Percentiles rank a stretch among this genome's conserved stretches.
phyloP scores from a whole-genome alignment of 2,329 filamentous ascomycete genomes.

The Xylariaceae sp. region DNA sequence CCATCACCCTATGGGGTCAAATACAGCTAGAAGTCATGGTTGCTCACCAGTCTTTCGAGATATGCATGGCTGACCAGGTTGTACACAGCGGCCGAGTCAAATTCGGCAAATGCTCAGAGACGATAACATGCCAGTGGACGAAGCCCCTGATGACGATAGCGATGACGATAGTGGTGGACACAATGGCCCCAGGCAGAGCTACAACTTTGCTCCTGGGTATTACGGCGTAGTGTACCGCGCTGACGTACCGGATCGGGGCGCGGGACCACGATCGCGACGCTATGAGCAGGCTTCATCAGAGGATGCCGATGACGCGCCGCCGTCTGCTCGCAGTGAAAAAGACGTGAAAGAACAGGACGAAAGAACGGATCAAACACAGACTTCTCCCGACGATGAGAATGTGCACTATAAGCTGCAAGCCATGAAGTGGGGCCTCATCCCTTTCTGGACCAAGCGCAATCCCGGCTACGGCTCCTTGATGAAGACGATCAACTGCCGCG shows the following conservation, averaged over 20 bases:
- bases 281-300: slow-evolving; percentile 17
- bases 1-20: background rate
- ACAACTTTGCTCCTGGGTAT: slow-evolving; percentile 89
- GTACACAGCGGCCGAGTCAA: slow-evolving; percentile 65
- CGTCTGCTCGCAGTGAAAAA: background rate
- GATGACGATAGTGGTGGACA: slow-evolving; percentile 1
- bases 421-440: slow-evolving; percentile 95
- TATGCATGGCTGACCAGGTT: background rate
- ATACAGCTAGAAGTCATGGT: background rate
- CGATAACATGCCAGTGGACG: slow-evolving; percentile 65
- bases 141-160: slow-evolving; percentile 63
- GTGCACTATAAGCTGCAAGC: slow-evolving; percentile 73
- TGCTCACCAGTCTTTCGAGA: too few species aligned
- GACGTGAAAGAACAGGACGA: background rate
- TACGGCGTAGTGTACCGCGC: slow-evolving; percentile 82
- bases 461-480: slow-evolving; percentile 72
- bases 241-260: slow-evolving; percentile 58
- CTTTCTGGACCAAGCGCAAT: slow-evolving; percentile 84
- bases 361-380: slow-evolving; percentile 11
- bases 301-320: slow-evolving; percentile 4
- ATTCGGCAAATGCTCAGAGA: slow-evolving; percentile 68
- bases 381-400: background rate
- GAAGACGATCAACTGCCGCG: slow-evolving; percentile 91
- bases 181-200: slow-evolving; percentile 60
- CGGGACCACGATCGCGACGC: slow-evolving; percentile 34